Conservation (phyloP, 148 eudicot species). For the Simmondsia chinensis region DNA sequence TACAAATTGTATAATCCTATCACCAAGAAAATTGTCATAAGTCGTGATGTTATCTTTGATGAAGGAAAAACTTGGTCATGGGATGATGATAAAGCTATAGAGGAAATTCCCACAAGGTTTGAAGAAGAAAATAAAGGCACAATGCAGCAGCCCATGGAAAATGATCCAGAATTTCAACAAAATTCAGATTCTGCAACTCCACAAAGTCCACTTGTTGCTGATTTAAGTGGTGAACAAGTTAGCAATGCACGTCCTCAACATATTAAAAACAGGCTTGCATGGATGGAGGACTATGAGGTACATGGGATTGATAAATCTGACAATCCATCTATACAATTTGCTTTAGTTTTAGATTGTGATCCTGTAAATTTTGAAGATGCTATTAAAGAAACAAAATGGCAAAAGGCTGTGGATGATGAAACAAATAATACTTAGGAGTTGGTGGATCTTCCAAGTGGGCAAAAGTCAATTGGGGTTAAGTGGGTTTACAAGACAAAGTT, state of each 20-base stretch:
- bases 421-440: conserved; percentile 11
- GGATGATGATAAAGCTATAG: not conserved
- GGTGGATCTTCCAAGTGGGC: not conserved
- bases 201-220: not conserved
- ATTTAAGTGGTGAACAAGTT: too few species aligned
- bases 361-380: conserved; percentile 11
- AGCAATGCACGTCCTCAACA: not conserved
- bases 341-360: conserved; percentile 10
- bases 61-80: conserved; percentile 10
- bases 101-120: not conserved
- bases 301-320: not conserved
- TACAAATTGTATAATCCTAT: conserved; percentile 9
- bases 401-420: conserved; percentile 14
- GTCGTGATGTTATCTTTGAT: conserved; percentile 8
- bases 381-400: conserved; percentile 12
- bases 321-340: conserved; percentile 7
- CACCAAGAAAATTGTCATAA: conserved; percentile 3
- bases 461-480: conserved; percentile 9
- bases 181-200: not conserved
- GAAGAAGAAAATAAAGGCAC: conserved; percentile 12
- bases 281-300: conserved; percentile 16
- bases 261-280: not conserved
- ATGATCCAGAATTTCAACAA: not conserved
- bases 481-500: conserved; percentile 14
- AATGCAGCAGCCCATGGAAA: too few species aligned